phyloP scores from a whole-genome alignment of 1,284 basidiomycete genomes.

The Tylopilus sp. region DNA sequence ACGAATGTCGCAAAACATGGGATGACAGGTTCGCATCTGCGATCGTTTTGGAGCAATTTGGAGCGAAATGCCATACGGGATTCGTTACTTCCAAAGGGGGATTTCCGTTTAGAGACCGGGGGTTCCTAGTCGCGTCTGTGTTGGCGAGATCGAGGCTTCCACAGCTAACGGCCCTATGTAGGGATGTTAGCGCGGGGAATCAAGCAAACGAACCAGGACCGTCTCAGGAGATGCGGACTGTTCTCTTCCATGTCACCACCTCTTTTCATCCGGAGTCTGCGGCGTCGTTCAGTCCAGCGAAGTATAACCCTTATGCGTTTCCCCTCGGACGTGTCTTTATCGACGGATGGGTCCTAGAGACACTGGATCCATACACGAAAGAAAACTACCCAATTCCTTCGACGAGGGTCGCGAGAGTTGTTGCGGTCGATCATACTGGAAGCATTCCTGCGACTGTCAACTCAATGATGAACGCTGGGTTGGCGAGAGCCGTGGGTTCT shows the following conservation, averaged over 20 bases:
- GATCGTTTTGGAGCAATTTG: conserved; percentile 75
- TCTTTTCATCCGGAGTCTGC: conserved; percentile 68
- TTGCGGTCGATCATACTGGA: conserved; percentile 87
- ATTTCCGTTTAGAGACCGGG: conserved; percentile 90
- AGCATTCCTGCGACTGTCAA: conserved; percentile 86
- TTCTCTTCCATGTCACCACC: conserved; percentile 75
- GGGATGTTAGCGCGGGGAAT: conserved; percentile 23
- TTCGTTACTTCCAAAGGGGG: conserved; percentile 71
- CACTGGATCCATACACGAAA: conserved; percentile 93
- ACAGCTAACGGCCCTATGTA: conserved; percentile 35
- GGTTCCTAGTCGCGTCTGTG: conserved; percentile 78
- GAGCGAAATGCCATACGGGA: conserved; percentile 68
- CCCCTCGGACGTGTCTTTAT: conserved; percentile 83
- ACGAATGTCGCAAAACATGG: conserved; percentile 76
- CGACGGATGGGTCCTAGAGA: conserved; percentile 97
- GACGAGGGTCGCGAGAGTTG: conserved; percentile 84
- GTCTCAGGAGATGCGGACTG: conserved; percentile 39
- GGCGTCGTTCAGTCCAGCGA: conserved; percentile 53
- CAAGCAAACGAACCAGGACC: conserved; percentile 22
- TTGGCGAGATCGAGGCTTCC: conserved; percentile 58
- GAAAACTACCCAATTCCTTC: conserved; percentile 96
- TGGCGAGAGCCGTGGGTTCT: conserved; percentile 66
- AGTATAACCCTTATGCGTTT: conserved; percentile 75
- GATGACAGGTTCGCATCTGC: conserved; percentile 79
- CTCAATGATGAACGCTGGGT: conserved; percentile 77